These are phyloP conservation scores for Backusella australiensis DNA, from an alignment of 192 early-diverging fungal genomes.

Conservation along the genomic window DNA sequence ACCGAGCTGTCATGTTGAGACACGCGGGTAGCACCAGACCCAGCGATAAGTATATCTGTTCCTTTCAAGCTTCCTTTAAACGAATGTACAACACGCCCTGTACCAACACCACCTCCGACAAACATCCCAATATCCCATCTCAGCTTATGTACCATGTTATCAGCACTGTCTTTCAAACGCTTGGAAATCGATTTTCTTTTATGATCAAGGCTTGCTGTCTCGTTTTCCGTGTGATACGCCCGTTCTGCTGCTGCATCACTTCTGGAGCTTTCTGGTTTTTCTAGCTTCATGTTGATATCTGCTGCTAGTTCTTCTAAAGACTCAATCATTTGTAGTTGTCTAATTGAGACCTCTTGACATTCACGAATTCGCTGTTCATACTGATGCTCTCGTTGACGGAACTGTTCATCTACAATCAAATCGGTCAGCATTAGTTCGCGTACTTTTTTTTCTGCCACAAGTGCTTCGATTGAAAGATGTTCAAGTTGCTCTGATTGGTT, in stretches of 20 bases:
- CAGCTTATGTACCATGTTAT: constrained; percentile 10
- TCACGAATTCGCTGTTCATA: constrained; percentile 21
- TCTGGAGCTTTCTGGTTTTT: constrained; percentile 1
- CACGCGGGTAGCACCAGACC: constrained; percentile 11
- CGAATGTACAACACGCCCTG: constrained; percentile 24
- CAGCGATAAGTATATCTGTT: constrained; percentile 20
- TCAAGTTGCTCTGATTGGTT: constrained; percentile 28
- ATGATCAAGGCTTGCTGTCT: not conserved
- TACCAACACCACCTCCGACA: constrained; percentile 28
- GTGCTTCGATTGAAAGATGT: constrained; percentile 18
- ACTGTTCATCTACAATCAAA: constrained; percentile 14
- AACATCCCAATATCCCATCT: constrained; percentile 25
- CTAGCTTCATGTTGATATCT: constrained; percentile 15
- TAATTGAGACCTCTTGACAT: constrained; percentile 11
- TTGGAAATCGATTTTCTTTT: constrained; percentile 6
- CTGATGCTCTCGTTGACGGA: constrained; percentile 16
- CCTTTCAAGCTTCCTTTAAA: constrained; percentile 5
- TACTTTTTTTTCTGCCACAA: constrained; percentile 24
- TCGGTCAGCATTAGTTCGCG: constrained; percentile 17
- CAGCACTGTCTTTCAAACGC: constrained; percentile 7
- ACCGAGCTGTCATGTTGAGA: not conserved
- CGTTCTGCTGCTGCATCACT: not conserved
- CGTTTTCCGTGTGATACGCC: not conserved
- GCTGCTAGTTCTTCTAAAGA: constrained; percentile 16
- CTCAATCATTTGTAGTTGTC: constrained; percentile 23